A percentile compares a stretch with the other conserved stretches of the same genome.
phyloP scores from a whole-genome alignment of 306 rosid genomes.

The Trichosanthes cucumerina region DNA sequence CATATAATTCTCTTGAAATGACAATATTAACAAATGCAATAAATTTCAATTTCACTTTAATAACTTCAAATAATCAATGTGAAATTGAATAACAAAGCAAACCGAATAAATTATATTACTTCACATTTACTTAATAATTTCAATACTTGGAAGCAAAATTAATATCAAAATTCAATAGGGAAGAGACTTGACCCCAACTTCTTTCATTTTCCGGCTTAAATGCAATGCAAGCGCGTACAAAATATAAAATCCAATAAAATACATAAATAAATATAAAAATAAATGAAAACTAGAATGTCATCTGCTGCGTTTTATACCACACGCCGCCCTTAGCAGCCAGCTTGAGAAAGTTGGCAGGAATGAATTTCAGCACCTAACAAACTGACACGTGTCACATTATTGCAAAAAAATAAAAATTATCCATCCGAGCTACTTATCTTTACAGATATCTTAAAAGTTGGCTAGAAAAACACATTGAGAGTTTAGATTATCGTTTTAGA shows the following conservation, averaged over 20 bases:
- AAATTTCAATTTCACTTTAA: not conserved
- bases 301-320: constrained; percentile 2
- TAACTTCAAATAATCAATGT: not conserved
- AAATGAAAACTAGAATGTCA: not conserved
- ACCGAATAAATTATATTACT: not conserved
- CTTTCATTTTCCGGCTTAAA: not conserved
- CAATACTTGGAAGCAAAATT: not conserved
- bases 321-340: constrained; percentile 6
- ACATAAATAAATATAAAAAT: not conserved
- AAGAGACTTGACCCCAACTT: not conserved
- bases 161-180: not conserved
- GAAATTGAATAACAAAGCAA: not conserved
- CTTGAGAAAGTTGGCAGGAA: not conserved
- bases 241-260: not conserved
- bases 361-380: not conserved
- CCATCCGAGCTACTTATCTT: too few relatives aligned
- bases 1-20: not conserved
- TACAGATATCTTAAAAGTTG: too few relatives aligned
- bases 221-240: not conserved
- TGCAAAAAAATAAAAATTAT: too few relatives aligned
- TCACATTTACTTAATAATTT: not conserved
- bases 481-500: too few relatives aligned
- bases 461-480: too few relatives aligned
- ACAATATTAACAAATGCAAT: not conserved
- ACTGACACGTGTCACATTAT: not conserved